A percentile compares a stretch with the other conserved stretches of the same genome.
Conservation (phyloP, 345 rosid species). For the Arabis hirsuta region DNA sequence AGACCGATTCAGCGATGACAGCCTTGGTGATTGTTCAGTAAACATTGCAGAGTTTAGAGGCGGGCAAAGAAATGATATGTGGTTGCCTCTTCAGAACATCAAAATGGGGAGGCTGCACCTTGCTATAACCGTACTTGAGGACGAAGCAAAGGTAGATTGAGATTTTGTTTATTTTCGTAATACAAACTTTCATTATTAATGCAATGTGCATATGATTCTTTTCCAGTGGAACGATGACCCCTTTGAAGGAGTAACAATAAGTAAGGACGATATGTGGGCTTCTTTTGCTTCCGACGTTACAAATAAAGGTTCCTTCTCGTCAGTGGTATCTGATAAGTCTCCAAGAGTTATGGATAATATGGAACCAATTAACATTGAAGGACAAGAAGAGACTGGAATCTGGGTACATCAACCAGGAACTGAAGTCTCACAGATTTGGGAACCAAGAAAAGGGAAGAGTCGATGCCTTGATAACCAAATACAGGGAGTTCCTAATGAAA, state of each 20-base stretch:
- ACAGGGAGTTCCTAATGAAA: constrained; percentile 47
- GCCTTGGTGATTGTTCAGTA: constrained; percentile 71
- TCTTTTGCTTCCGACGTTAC: constrained; percentile 46
- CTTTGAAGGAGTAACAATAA: constrained; percentile 45
- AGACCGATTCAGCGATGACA: constrained; percentile 79
- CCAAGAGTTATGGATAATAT: constrained; percentile 57
- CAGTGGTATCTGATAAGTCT: constrained; percentile 53
- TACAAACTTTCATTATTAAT: not conserved
- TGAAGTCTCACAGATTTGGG: constrained; percentile 76
- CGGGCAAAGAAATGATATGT: constrained; percentile 83
- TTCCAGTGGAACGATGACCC: constrained; percentile 46
- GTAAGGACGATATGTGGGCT: constrained; percentile 51
- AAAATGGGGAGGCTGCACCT: constrained; percentile 86
- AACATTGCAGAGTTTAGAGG: constrained; percentile 65
- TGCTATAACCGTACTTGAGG: constrained; percentile 69
- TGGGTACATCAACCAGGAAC: constrained; percentile 92
- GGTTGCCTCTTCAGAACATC: constrained; percentile 83
- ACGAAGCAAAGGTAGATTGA: constrained; percentile 53
- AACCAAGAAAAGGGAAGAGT: constrained; percentile 80
- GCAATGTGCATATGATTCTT: constrained; percentile 29
- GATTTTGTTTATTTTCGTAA: constrained; percentile 15
- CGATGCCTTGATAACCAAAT: constrained; percentile 53
- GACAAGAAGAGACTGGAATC: constrained; percentile 72
- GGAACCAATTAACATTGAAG: constrained; percentile 81
- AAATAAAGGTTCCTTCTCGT: constrained; percentile 54